Base-by-base conservation (phyloP, 2,329 filamentous ascomycete species). In the Aschersonia sp. region DNA sequence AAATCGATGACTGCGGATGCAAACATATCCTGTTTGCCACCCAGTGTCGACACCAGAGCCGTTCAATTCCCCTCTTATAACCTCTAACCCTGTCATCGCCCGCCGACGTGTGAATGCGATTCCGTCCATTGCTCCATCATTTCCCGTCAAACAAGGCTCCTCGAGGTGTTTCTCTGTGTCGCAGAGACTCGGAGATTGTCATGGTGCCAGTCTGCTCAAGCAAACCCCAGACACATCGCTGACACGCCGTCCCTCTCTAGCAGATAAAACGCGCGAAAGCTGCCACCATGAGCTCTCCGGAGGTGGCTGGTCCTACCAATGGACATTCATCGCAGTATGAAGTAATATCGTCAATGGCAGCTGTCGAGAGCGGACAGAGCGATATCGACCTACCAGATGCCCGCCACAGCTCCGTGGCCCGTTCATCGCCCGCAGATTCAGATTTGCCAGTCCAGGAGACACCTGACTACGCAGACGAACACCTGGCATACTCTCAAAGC, bases 331-430 rank as follows among this genome's bases (percentile, higher is more conserved):
- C 77, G 60, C 73, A 77, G 56, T 65, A 71, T 53, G 69, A 71
- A 55, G 66, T 71, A 55, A 64, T 60, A 50, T 61, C 59, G 47
- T 62, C 64, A 48, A 58, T 61, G 50, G 57, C 64, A 45, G 62
- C 66, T 53, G 63, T 65, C 51, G 65, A 63, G 45, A 56, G 53
- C 43, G 54, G 51, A 45, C 54, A 47, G 48, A 57, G 53, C 66
- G 85, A 87, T 57, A 87, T 80, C 72, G 85, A 88, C 56, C 73
- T 84, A 51, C 88, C 85, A 57, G 84, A 94, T 58, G 71, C 77
- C 56, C 75, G 77, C 59, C 77, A 83, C 57, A 72, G 69, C 54
- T 67, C 70, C 58, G 68, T 72, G 58, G 68, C 67, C 53, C 61
- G 66, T 58, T 64, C 66, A 51, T 70, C 70, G 52, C 61, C 66